A percentile compares a stretch with the other conserved stretches of the same genome.
These are phyloP conservation scores for Kwoniella mangroviensis DNA, from an alignment of 768 basidiomycete species.

Conservation along the genomic window DNA sequence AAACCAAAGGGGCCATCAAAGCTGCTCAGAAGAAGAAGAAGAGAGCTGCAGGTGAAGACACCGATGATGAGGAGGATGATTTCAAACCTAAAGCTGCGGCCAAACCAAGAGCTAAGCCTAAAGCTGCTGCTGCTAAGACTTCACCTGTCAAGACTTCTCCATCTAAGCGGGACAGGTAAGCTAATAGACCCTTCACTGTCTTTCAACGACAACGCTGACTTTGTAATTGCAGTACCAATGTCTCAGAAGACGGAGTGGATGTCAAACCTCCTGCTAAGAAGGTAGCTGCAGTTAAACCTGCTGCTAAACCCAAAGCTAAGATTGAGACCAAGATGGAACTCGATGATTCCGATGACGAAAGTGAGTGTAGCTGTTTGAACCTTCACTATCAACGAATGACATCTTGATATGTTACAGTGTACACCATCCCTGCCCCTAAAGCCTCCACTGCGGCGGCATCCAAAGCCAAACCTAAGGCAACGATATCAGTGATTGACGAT, in stretches of 20 bases:
- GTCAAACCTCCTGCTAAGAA: constrained; percentile 56
- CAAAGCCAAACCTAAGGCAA: constrained; percentile 33
- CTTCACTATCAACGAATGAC: not conserved
- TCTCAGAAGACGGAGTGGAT: constrained; percentile 41
- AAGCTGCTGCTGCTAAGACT: constrained; percentile 31
- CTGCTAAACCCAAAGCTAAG: constrained; percentile 38
- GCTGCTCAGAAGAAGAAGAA: constrained; percentile 61
- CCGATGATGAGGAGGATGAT: constrained; percentile 63
- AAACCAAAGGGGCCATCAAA: constrained; percentile 61
- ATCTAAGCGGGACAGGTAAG: constrained; percentile 37
- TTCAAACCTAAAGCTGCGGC: constrained; percentile 65
- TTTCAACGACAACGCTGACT: not conserved
- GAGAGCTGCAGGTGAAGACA: constrained; percentile 51
- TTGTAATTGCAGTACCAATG: constrained; percentile 12
- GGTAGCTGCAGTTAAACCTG: constrained; percentile 52
- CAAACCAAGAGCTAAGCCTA: constrained; percentile 49
- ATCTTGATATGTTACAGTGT: constrained; percentile 20
- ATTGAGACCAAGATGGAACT: constrained; percentile 33
- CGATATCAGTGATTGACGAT: constrained; percentile 14
- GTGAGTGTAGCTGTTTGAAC: constrained; percentile 20
- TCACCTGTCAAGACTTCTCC: constrained; percentile 38
- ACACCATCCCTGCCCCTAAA: constrained; percentile 34
- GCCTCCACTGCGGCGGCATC: constrained; percentile 10
- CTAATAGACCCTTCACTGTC: not conserved
- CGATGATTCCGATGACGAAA: constrained; percentile 45